phyloP scores from a whole-genome alignment of 2,329 filamentous ascomycete genomes.

The Geosmithia putterillii region DNA sequence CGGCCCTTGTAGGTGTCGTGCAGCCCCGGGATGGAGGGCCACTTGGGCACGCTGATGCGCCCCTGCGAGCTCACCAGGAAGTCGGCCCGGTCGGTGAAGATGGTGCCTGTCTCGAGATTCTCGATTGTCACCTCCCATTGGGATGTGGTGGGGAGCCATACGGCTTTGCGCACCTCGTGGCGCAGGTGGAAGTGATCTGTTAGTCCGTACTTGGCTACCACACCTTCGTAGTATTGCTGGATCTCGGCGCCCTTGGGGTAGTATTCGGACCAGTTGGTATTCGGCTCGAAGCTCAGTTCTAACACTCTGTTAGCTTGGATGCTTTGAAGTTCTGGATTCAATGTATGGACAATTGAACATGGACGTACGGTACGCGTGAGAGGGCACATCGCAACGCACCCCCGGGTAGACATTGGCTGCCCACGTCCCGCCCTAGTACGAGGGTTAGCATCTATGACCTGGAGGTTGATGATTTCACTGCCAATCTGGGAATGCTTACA shows the following conservation, averaged over 20 bases:
- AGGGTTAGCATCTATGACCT: not conserved
- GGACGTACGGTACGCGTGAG: not conserved
- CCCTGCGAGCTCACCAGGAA: not conserved
- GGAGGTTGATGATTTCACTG: not conserved
- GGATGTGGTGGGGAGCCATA: not conserved
- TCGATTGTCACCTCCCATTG: not conserved
- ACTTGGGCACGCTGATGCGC: not conserved
- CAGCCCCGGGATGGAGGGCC: not conserved
- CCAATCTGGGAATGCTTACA: not conserved
- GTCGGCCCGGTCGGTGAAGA: not conserved
- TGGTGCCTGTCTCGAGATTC: not conserved
- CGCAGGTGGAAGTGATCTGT: not conserved
- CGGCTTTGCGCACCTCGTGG: not conserved
- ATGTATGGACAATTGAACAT: no score
- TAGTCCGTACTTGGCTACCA: not conserved
- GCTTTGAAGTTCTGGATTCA: no score
- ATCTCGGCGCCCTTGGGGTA: not conserved
- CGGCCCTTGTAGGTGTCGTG: slow-evolving; percentile 31
- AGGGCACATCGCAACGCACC: not conserved
- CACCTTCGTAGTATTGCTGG: not conserved
- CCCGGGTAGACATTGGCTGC: slow-evolving; percentile 1
- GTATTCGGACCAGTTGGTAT: not conserved
- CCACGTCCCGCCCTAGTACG: not conserved
- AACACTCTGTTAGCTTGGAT: not conserved
- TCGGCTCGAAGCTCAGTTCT: not conserved